Conservation (phyloP, 208 protist species). For the Trypanosoma platydactyli region DNA sequence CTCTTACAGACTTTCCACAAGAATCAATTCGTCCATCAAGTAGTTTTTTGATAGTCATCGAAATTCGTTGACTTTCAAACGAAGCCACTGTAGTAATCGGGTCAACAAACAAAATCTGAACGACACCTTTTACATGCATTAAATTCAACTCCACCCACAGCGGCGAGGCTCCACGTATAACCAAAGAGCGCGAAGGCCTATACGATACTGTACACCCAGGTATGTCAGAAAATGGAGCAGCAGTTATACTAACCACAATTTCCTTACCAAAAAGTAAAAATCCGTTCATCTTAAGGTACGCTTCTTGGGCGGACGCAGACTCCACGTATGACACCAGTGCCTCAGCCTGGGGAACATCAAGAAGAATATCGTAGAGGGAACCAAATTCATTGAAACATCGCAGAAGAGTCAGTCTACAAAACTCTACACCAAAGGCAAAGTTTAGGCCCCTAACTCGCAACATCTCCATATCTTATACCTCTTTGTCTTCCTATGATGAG, state of each 20-base stretch:
- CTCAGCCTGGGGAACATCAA: constrained; percentile 44
- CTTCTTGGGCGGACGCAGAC: constrained; percentile 61
- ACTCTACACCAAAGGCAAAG: constrained; percentile 59
- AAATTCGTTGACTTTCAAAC: constrained; percentile 27
- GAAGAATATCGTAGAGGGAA: constrained; percentile 58
- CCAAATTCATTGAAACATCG: constrained; percentile 42
- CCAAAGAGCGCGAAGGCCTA: constrained; percentile 36
- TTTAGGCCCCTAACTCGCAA: constrained; percentile 44
- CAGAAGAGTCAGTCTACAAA: constrained; percentile 52
- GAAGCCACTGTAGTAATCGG: constrained; percentile 46
- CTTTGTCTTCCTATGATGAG: neutral
- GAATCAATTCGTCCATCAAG: constrained; percentile 34
- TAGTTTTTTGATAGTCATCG: constrained; percentile 26
- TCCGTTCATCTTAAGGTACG: constrained; percentile 62
- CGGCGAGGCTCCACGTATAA: constrained; percentile 53
- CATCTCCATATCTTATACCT: constrained; percentile 46
- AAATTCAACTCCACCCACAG: constrained; percentile 55
- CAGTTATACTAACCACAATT: constrained; percentile 46
- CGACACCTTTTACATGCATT: constrained; percentile 47
- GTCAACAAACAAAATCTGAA: constrained; percentile 38
- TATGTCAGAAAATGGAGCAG: constrained; percentile 44
- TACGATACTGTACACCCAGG: constrained; percentile 57
- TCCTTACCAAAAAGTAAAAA: constrained; percentile 56
- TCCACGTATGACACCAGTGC: constrained; percentile 59
- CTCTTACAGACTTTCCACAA: constrained; percentile 31